Evolutionary conservation across 192 early-diverging fungal genomes (phyloP).

Genomic region (Podila verticillata): DNA sequence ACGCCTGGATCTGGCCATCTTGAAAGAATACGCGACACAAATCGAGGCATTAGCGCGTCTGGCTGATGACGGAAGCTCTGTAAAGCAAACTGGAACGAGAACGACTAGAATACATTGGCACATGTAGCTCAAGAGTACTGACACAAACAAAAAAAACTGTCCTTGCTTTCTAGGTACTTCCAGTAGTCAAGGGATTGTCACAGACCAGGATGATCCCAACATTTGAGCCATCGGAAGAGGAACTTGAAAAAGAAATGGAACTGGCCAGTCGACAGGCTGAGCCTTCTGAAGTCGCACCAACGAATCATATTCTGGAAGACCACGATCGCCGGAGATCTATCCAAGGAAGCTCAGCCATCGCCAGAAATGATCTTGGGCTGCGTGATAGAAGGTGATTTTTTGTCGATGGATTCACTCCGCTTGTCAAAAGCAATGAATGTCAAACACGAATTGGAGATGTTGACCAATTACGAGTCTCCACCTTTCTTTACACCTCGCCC

Average conservation of each 20-base stretch:
- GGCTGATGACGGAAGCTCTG: background rate
- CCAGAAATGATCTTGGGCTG: background rate
- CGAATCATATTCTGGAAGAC: background rate
- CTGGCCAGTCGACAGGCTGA: background rate
- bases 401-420: background rate
- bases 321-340: background rate
- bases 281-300: background rate
- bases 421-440: no score
- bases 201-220: conserved; percentile 13
- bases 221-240: background rate
- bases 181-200: conserved; percentile 5
- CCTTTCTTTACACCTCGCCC: background rate
- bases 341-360: background rate
- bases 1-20: background rate
- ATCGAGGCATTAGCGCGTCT: conserved; percentile 20
- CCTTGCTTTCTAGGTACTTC: background rate
- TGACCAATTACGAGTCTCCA: background rate
- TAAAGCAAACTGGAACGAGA: conserved; percentile 1
- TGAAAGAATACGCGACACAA: conserved; percentile 23
- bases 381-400: background rate
- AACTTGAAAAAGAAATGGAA: background rate
- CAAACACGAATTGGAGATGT: no score
- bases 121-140: no score
- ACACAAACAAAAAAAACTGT: background rate
- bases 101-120: background rate